phyloP scores from a whole-genome alignment of 2,329 filamentous ascomycete genomes.

The Alternaria ethzedia region DNA sequence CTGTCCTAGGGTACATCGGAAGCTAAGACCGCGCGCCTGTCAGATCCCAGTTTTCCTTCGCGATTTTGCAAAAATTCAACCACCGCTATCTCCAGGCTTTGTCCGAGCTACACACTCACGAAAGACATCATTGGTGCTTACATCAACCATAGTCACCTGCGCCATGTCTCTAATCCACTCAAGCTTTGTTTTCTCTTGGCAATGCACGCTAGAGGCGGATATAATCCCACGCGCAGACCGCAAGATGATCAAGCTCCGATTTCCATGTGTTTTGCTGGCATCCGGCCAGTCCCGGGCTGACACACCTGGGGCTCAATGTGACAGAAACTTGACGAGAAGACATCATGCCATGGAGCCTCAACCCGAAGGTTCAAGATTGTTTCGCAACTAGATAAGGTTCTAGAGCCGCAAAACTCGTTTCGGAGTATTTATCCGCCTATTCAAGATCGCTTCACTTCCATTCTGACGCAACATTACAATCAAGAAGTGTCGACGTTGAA shows the following conservation, averaged over 20 bases:
- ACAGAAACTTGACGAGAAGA: neutral
- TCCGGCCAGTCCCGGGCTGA: slow-evolving; percentile 30
- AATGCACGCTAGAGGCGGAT: slow-evolving; percentile 18
- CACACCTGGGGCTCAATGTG: slow-evolving; percentile 6
- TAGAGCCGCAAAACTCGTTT: neutral
- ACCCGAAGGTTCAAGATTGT: neutral
- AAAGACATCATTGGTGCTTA: slow-evolving; percentile 16
- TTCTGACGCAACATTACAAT: slow-evolving; percentile 1
- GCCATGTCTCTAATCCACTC: slow-evolving; percentile 21
- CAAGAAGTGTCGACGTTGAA: slow-evolving; percentile 10
- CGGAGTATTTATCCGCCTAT: neutral
- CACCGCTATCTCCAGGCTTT: slow-evolving; percentile 17
- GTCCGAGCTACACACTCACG: slow-evolving; percentile 23
- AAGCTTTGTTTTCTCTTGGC: slow-evolving; percentile 28
- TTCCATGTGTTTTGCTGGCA: slow-evolving; percentile 11
- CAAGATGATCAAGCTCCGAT: slow-evolving; percentile 6
- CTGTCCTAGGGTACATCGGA: slow-evolving; percentile 2
- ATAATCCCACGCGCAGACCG: slow-evolving; percentile 16
- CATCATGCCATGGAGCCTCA: neutral
- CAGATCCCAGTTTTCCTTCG: slow-evolving; percentile 1
- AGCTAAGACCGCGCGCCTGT: neutral
- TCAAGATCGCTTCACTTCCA: neutral
- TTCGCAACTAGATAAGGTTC: neutral
- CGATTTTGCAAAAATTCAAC: neutral
- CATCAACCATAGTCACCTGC: slow-evolving; percentile 24